These are phyloP conservation scores for Gentiana straminea DNA, from an alignment of 257 asterid genomes.

Conservation along the genomic window DNA sequence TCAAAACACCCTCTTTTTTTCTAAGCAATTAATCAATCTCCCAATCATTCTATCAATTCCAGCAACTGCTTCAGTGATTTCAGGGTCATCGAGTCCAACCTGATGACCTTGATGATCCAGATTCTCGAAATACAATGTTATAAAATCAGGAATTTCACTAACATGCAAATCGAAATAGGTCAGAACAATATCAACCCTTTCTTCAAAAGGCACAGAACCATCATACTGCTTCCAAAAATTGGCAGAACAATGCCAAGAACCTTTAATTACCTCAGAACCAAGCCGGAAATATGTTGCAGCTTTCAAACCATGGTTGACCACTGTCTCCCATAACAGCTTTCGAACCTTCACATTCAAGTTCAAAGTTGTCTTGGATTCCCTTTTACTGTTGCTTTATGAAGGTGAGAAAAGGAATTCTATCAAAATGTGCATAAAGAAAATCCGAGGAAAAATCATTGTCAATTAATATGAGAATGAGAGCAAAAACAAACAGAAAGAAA, in stretches of 20 bases:
- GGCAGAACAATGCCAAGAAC: constrained; percentile 50
- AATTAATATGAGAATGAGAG: too few relatives aligned
- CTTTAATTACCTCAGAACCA: constrained; percentile 64
- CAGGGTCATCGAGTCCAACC: constrained; percentile 60
- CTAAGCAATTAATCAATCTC: constrained; percentile 46
- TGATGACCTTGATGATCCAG: constrained; percentile 75
- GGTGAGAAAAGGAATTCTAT: too few relatives aligned
- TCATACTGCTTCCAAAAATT: constrained; percentile 35
- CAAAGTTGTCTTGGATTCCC: too few relatives aligned
- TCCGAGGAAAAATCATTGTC: too few relatives aligned
- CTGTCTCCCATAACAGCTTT: constrained; percentile 71
- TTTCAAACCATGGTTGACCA: constrained; percentile 45
- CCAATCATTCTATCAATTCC: constrained; percentile 41
- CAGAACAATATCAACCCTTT: constrained; percentile 53
- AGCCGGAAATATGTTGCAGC: constrained; percentile 73
- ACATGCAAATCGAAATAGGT: constrained; percentile 48
- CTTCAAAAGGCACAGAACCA: constrained; percentile 55
- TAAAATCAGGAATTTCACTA: constrained; percentile 48
- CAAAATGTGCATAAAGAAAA: too few relatives aligned
- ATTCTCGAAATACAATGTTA: constrained; percentile 60
- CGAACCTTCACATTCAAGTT: too few relatives aligned
- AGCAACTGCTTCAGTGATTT: constrained; percentile 44
- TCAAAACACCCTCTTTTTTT: constrained; percentile 48
- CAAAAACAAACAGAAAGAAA: too few relatives aligned
- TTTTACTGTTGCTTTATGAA: too few relatives aligned